Percentiles rank a stretch among this genome's conserved stretches.
These are phyloP conservation scores for Fusarium hostae DNA, from an alignment of 2,329 filamentous ascomycete species.

Conservation along the genomic window DNA sequence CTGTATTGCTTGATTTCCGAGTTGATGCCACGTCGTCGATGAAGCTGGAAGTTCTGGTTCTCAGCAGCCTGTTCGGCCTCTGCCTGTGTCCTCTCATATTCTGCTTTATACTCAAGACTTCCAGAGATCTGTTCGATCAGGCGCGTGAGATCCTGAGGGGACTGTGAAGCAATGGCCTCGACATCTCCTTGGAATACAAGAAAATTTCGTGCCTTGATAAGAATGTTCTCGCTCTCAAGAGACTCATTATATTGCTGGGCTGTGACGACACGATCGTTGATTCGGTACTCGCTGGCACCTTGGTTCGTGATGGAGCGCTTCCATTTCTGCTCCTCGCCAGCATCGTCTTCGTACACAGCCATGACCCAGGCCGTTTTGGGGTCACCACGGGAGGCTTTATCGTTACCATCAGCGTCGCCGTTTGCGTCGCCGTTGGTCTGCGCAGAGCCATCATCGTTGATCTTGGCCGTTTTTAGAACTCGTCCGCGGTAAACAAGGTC, in stretches of 20 bases:
- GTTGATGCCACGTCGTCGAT: slow-evolving; percentile 92
- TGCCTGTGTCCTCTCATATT: slow-evolving; percentile 90
- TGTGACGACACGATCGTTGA: slow-evolving; percentile 90
- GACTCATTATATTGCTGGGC: slow-evolving; percentile 94
- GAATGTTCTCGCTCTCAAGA: slow-evolving; percentile 91
- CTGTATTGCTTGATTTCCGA: slow-evolving; percentile 98
- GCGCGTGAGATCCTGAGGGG: slow-evolving; percentile 90
- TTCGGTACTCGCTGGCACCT: slow-evolving; percentile 93
- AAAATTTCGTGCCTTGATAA: slow-evolving; percentile 98
- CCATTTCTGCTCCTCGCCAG: slow-evolving; percentile 94
- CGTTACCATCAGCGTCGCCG: slow-evolving; percentile 69
- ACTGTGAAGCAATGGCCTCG: slow-evolving; percentile 95
- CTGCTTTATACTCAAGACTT: slow-evolving; percentile 91
- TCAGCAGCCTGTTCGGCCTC: slow-evolving; percentile 89
- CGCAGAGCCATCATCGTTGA: slow-evolving; percentile 89
- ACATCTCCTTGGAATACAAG: slow-evolving; percentile 98
- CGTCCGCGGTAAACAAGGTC: slow-evolving; percentile 96
- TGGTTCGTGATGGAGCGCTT: slow-evolving; percentile 91
- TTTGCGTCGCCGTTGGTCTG: slow-evolving; percentile 70
- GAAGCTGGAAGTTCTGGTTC: slow-evolving; percentile 87
- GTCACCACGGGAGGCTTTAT: slow-evolving; percentile 77
- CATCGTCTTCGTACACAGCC: slow-evolving; percentile 98
- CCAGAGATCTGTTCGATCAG: slow-evolving; percentile 98
- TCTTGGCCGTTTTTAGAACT: slow-evolving; percentile 89
- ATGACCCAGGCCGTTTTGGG: slow-evolving; percentile 98